Evolutionary conservation across 2,329 filamentous ascomycete species (phyloP), one percentile per base, ranked within the genome.

Genomic region (Pestalotiopsis sp.): DNA sequence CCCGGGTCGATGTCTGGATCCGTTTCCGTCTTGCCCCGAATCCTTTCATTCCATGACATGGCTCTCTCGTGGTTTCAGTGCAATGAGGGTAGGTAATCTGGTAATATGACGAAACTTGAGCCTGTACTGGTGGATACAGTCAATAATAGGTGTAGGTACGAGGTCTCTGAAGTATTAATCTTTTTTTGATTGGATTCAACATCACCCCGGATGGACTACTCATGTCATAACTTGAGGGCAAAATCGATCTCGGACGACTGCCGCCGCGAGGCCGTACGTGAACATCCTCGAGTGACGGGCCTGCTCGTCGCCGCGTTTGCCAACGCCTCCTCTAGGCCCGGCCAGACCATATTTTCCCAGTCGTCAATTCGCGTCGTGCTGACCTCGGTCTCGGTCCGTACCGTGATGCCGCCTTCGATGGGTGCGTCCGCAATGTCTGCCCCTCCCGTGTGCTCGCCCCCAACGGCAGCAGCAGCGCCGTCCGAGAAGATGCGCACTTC

Each of bases 401-500:
- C 39, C 12, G 39, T 49, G 38, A 64, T 64, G 20, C 61, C 61
- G 61, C 31, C 59, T 23, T 36, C 59, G 61, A 11, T 17, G 7
- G 39, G 39, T 3, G 39, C 61, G 12, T 11, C 49, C n/a, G 23
- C 61, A 49, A 17, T 27, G 20, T 59, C 57, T 27, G 25, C 23
- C 4, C n/a, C 36, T 38, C 63, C 63, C 7, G n/a, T 45, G 4
- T 5, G 12, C 23, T 66, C 63, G 49, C 49, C 62, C 14, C 25
- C 25, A 4, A 25, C 58, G 3, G 5, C 58, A 13, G 23, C 58
- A 13, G 23, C 31, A 6, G 6, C 58, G 23, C 41, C 45, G 45
- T 52, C 45, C 2, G 60, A 27, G 25, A 56, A 66, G 63, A 66
- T 66, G 49, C 63, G 63, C 12, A 66, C 63, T 11, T 66, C 63